Percentiles rank a stretch among this genome's conserved stretches.
phyloP scores from a whole-genome alignment of 2,329 filamentous ascomycete genomes.

The Aspergillus vadensis region DNA sequence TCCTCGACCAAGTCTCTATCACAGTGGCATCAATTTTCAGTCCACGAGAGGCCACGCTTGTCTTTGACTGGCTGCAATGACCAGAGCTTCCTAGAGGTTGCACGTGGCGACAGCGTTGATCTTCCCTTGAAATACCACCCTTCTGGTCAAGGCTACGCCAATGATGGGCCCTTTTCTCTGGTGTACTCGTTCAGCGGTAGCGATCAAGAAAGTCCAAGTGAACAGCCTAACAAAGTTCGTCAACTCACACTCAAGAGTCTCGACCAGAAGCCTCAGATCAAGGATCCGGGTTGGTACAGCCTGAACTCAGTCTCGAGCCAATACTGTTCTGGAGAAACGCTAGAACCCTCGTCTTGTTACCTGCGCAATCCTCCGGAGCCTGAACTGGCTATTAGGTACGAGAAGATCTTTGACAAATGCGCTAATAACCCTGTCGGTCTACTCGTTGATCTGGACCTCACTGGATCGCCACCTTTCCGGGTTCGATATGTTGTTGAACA shows the following conservation, averaged over 20 bases:
- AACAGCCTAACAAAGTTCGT: slow-evolving; percentile 60
- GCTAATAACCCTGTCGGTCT: slow-evolving; percentile 91
- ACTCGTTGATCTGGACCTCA: slow-evolving; percentile 82
- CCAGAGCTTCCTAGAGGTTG: slow-evolving; percentile 78
- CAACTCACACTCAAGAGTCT: slow-evolving; percentile 59
- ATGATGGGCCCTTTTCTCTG: slow-evolving; percentile 69
- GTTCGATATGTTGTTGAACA: slow-evolving; percentile 74
- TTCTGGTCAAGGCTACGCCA: slow-evolving; percentile 57
- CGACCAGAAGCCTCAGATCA: slow-evolving; percentile 67
- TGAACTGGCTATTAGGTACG: slow-evolving; percentile 68
- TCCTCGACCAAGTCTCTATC: slow-evolving; percentile 61
- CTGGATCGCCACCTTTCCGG: slow-evolving; percentile 89
- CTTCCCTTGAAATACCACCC: slow-evolving; percentile 73
- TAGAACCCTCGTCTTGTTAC: slow-evolving; percentile 92
- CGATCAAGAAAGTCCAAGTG: slow-evolving; percentile 68
- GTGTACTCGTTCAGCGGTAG: slow-evolving; percentile 81
- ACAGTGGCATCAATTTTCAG: slow-evolving; percentile 75
- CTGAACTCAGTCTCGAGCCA: slow-evolving; percentile 77
- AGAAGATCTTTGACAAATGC: slow-evolving; percentile 91
- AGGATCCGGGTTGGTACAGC: slow-evolving; percentile 81
- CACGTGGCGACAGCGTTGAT: slow-evolving; percentile 67
- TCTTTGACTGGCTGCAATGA: slow-evolving; percentile 74
- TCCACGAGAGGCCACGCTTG: slow-evolving; percentile 81
- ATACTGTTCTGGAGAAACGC: slow-evolving; percentile 81
- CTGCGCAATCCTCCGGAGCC: slow-evolving; percentile 90